These are phyloP conservation scores for Pseudogymnoascus sp. DNA, from an alignment of 2,329 filamentous ascomycete genomes.

Conservation along the genomic window DNA sequence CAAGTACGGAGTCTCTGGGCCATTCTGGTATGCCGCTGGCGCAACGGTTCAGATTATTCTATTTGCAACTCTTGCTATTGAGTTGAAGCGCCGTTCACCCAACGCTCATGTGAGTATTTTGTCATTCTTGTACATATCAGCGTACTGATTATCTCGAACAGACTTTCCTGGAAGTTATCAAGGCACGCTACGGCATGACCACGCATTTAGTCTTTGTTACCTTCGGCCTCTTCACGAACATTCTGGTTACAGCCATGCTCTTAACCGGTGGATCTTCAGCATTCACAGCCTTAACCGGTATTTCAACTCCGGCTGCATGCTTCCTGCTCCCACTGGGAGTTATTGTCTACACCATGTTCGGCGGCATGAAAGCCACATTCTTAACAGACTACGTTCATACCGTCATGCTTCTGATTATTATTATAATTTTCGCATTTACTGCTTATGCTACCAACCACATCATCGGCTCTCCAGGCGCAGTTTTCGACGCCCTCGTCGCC, in stretches of 20 bases:
- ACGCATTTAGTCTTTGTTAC: slow-evolving; percentile 74
- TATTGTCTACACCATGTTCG: slow-evolving; percentile 68
- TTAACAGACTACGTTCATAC: slow-evolving; percentile 82
- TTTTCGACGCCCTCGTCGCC: slow-evolving; percentile 70
- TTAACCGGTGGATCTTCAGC: slow-evolving; percentile 78
- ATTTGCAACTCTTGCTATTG: slow-evolving; percentile 85
- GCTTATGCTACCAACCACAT: slow-evolving; percentile 67
- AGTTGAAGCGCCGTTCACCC: slow-evolving; percentile 77
- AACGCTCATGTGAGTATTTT: slow-evolving; percentile 58
- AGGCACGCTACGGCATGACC: slow-evolving; percentile 65
- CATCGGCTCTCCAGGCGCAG: slow-evolving; percentile 66
- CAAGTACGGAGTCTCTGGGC: slow-evolving; percentile 61
- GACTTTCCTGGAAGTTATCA: slow-evolving; percentile 74
- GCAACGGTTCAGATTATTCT: slow-evolving; percentile 82
- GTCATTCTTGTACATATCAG: not conserved
- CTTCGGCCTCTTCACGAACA: slow-evolving; percentile 78
- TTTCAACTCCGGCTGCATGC: slow-evolving; percentile 72
- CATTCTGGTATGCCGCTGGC: slow-evolving; percentile 61
- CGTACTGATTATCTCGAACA: slow-evolving; percentile 9
- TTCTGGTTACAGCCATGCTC: slow-evolving; percentile 82
- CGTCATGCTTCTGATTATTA: slow-evolving; percentile 75
- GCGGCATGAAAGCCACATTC: slow-evolving; percentile 79
- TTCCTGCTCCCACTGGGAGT: slow-evolving; percentile 78
- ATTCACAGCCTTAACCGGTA: slow-evolving; percentile 61
- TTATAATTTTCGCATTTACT: slow-evolving; percentile 77